Conservation (phyloP, 2,329 filamentous ascomycete genomes). For the Arthrobotrys iridis region DNA sequence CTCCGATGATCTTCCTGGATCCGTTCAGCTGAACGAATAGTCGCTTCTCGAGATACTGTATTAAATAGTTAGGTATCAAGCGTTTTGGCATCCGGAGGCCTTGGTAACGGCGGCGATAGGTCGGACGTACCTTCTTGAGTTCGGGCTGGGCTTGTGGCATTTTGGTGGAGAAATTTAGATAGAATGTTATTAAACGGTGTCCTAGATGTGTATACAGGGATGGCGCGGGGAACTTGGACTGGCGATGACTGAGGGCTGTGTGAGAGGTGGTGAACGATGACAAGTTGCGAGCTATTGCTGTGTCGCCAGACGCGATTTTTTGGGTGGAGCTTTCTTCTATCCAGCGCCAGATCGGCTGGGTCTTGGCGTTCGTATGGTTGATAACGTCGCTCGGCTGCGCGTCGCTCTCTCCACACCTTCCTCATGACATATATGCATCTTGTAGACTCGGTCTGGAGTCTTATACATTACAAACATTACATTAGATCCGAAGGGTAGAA, state of each 20-base stretch:
- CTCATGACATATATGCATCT: neutral
- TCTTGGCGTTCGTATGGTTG: conserved; percentile 43
- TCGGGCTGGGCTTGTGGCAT: conserved; percentile 99
- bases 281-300: conserved; percentile 19
- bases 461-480: neutral
- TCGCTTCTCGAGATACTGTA: conserved; percentile 97
- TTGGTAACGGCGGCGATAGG: conserved; percentile 20
- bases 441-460: too few species aligned
- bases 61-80: conserved; percentile 22
- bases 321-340: conserved; percentile 43
- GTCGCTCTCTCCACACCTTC: conserved; percentile 23
- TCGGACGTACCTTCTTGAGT: conserved; percentile 84
- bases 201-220: neutral
- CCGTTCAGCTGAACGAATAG: conserved; percentile 98
- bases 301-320: conserved; percentile 51
- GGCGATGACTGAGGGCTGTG: neutral
- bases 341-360: conserved; percentile 8
- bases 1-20: conserved; percentile 94
- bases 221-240: neutral
- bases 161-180: conserved; percentile 11
- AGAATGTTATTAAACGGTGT: neutral
- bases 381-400: conserved; percentile 5
- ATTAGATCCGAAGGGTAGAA: neutral
- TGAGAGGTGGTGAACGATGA: conserved; percentile 36
- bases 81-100: conserved; percentile 10